A percentile compares a stretch with the other conserved stretches of the same genome.
Evolutionary conservation across 192 early-diverging fungal species (phyloP).

Genomic region (Backusella westeae): DNA sequence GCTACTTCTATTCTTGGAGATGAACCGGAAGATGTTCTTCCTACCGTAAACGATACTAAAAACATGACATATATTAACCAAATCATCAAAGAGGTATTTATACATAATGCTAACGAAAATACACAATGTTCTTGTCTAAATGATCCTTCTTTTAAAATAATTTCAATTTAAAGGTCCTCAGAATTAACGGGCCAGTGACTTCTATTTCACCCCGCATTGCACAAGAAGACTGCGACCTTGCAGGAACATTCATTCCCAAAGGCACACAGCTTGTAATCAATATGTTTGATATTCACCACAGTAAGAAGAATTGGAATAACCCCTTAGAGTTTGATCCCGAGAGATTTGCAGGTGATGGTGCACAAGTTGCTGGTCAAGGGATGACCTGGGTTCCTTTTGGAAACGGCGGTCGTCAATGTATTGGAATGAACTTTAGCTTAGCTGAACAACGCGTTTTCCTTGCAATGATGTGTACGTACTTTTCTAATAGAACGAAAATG

Average conservation of each 20-base stretch:
- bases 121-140: background rate
- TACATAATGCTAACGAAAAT: background rate
- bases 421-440: slow-evolving; percentile 61
- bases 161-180: slow-evolving; percentile 2
- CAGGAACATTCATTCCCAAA: slow-evolving; percentile 20
- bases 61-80: slow-evolving; percentile 13
- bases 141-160: background rate
- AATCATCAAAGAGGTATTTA: slow-evolving; percentile 20
- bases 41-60: background rate
- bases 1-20: slow-evolving; percentile 17
- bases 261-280: slow-evolving; percentile 8
- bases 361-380: background rate
- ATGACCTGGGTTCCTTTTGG: slow-evolving; percentile 56
- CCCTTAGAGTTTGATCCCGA: slow-evolving; percentile 25
- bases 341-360: slow-evolving; percentile 12
- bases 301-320: slow-evolving; percentile 4
- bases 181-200: background rate
- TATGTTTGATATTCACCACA: slow-evolving; percentile 16
- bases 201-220: background rate
- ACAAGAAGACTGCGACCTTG: background rate
- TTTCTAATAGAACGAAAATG: background rate
- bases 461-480: slow-evolving; percentile 35
- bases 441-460: slow-evolving; percentile 57
- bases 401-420: slow-evolving; percentile 53
- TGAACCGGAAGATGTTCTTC: background rate